These are phyloP conservation scores for Calonectria pteridis DNA, from an alignment of 2,329 filamentous ascomycete genomes.

Conservation along the genomic window DNA sequence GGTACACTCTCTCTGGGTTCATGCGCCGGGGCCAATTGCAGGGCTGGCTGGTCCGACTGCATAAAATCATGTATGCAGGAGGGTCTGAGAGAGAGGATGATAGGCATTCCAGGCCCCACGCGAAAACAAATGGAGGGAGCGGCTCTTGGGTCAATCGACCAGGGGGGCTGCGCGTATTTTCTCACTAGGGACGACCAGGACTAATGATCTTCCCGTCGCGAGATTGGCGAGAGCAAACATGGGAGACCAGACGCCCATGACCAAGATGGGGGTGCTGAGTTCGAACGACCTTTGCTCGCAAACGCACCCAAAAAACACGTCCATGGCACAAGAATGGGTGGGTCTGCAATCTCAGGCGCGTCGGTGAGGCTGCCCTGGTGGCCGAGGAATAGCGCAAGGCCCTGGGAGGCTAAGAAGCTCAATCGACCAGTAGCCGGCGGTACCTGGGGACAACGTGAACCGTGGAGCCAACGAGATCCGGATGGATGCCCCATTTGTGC, in stretches of 20 bases:
- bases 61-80: constrained; percentile 17
- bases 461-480: constrained; percentile 23
- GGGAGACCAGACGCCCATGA: constrained; percentile 14
- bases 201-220: constrained; percentile 43
- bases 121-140: neutral
- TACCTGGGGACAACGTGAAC: constrained; percentile 32
- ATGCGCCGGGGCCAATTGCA: constrained; percentile 31
- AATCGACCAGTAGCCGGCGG: constrained; percentile 23
- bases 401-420: constrained; percentile 27
- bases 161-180: constrained; percentile 36
- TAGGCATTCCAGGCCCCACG: constrained; percentile 14
- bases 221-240: constrained; percentile 44
- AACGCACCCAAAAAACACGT: constrained; percentile 22
- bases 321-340: constrained; percentile 15
- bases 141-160: constrained; percentile 17
- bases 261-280: constrained; percentile 26
- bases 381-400: constrained; percentile 30
- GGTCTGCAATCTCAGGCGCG: constrained; percentile 40
- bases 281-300: constrained; percentile 4
- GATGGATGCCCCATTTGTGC: constrained; percentile 10
- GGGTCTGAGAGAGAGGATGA: neutral
- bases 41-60: constrained; percentile 24
- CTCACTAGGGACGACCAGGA: constrained; percentile 21
- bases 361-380: constrained; percentile 39
- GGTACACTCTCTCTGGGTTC: constrained; percentile 6